A percentile compares a stretch with the other conserved stretches of the same genome.
phyloP scores from a whole-genome alignment of 495 filamentous ascomycete species.

The Penicillium fimorum region DNA sequence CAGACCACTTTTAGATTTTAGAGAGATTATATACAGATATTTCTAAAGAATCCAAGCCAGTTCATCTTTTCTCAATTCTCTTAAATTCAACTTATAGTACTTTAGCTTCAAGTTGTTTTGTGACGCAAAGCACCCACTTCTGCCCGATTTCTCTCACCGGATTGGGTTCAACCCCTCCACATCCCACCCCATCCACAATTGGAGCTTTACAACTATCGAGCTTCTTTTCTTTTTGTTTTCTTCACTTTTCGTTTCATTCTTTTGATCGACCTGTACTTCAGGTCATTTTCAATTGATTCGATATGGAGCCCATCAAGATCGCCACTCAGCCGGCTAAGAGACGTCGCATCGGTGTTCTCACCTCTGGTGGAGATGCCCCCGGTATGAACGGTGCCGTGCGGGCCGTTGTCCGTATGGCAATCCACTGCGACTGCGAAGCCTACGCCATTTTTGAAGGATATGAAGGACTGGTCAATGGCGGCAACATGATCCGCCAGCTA shows the following conservation, averaged over 20 bases:
- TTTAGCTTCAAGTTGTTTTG: conserved; percentile 17
- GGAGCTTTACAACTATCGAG: conserved; percentile 15
- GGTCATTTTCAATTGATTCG: conserved; percentile 21
- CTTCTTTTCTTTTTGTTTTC: conserved; percentile 12
- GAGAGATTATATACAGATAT: neutral
- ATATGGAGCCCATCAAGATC: conserved; percentile 36
- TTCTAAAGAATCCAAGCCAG: too few species aligned
- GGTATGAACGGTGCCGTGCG: conserved; percentile 97
- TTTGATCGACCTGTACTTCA: conserved; percentile 14
- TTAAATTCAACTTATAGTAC: neutral
- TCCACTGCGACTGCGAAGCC: conserved; percentile 81
- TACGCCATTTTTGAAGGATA: conserved; percentile 95
- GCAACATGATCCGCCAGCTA: conserved; percentile 81
- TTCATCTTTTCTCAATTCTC: neutral
- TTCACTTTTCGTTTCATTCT: conserved; percentile 11
- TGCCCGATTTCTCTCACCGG: conserved; percentile 46
- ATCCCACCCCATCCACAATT: conserved; percentile 19
- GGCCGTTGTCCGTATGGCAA: conserved; percentile 89
- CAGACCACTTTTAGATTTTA: neutral
- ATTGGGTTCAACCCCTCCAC: conserved; percentile 33
- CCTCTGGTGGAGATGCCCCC: conserved; percentile 93
- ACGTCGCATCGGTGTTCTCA: conserved; percentile 92
- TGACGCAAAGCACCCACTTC: conserved; percentile 43
- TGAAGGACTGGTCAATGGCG: conserved; percentile 88
- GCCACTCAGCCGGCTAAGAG: conserved; percentile 49